These are phyloP conservation scores for Chiua sp. DNA, from an alignment of 1,284 basidiomycete species.

Conservation along the genomic window DNA sequence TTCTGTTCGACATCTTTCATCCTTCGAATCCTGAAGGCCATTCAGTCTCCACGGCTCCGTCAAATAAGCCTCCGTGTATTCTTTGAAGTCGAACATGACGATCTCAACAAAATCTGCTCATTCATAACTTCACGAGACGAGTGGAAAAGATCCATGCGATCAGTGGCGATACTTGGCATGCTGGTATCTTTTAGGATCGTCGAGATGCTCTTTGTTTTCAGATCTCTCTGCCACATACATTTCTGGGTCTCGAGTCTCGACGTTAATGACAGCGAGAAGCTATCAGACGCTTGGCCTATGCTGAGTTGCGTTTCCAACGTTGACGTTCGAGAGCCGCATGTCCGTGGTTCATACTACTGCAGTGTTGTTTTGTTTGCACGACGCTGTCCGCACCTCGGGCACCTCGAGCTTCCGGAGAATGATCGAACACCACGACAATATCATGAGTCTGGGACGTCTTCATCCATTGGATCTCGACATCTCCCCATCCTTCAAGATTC, in stretches of 20 bases:
- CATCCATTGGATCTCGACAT: neutral
- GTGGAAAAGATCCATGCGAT: neutral
- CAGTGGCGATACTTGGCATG: neutral
- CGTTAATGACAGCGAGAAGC: neutral
- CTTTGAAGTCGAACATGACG: too few species aligned
- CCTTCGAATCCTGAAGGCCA: neutral
- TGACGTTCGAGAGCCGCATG: too few species aligned
- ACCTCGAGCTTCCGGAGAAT: neutral
- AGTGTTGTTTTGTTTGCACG: neutral
- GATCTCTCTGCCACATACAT: neutral
- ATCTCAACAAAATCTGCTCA: neutral
- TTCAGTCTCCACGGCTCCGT: neutral
- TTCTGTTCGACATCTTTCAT: neutral
- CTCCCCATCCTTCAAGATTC: neutral
- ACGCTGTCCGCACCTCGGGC: neutral
- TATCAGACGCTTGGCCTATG: neutral
- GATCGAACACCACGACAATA: neutral
- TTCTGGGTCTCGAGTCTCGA: neutral
- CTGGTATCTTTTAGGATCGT: neutral
- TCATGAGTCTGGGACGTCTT: neutral
- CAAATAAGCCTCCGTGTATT: neutral
- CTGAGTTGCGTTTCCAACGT: neutral
- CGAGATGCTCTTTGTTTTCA: neutral
- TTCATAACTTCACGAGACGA: neutral
- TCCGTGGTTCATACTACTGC: neutral